These are phyloP conservation scores for Fusarium armeniacum DNA, from an alignment of 2,329 filamentous ascomycete genomes.

Conservation along the genomic window DNA sequence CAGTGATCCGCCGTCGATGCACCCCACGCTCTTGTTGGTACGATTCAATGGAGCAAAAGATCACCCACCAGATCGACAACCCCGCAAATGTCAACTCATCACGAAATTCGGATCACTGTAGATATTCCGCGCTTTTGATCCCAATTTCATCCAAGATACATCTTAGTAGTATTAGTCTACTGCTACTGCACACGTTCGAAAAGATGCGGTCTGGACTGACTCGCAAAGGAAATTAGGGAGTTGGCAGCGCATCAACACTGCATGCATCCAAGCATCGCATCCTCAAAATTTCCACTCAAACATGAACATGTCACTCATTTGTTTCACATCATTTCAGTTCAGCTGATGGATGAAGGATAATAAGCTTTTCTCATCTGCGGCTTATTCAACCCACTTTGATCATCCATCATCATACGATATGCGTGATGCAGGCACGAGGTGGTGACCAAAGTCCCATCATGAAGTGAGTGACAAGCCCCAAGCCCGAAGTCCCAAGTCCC, in stretches of 20 bases:
- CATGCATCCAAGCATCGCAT: slow-evolving; percentile 2
- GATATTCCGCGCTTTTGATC: background rate
- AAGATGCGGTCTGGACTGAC: slow-evolving; percentile 16
- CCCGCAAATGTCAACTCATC: slow-evolving; percentile 41
- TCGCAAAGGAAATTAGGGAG: slow-evolving; percentile 16
- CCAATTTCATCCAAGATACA: background rate
- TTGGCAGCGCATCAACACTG: background rate
- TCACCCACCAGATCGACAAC: slow-evolving; percentile 48
- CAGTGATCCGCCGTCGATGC: slow-evolving; percentile 35
- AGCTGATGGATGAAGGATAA: slow-evolving; percentile 14
- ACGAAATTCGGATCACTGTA: slow-evolving; percentile 11
- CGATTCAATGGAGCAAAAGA: slow-evolving; percentile 37
- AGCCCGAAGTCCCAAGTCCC: background rate
- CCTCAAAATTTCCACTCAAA: background rate
- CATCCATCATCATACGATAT: slow-evolving; percentile 15
- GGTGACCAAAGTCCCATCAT: slow-evolving; percentile 33
- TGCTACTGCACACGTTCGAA: background rate
- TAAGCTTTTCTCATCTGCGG: slow-evolving; percentile 26
- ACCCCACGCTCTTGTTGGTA: slow-evolving; percentile 43
- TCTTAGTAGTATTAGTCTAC: background rate
- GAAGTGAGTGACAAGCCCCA: slow-evolving; percentile 28
- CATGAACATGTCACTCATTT: slow-evolving; percentile 2
- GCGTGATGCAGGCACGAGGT: slow-evolving; percentile 32
- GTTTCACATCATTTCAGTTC: slow-evolving; percentile 15
- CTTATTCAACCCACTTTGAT: slow-evolving; percentile 3